These are phyloP conservation scores for Botrytis pseudocinerea DNA, from an alignment of 2,329 filamentous ascomycete genomes.

Conservation along the genomic window DNA sequence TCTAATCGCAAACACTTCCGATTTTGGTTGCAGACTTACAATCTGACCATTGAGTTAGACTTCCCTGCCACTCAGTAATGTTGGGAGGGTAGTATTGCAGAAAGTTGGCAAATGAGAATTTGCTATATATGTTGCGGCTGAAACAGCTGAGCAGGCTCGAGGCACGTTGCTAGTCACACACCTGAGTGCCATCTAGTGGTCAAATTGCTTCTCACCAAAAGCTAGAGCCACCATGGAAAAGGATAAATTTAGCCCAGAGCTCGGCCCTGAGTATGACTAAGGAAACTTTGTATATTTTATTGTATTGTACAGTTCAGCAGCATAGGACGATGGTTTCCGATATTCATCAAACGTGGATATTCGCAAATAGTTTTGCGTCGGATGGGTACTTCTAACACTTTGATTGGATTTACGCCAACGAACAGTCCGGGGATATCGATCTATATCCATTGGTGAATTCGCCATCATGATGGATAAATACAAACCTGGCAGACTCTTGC, in stretches of 20 bases:
- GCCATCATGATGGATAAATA: neutral
- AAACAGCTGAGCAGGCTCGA: no score
- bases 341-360: neutral
- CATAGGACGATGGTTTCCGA: neutral
- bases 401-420: no score
- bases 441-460: neutral
- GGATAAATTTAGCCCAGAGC: neutral
- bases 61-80: neutral
- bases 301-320: no score
- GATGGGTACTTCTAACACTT: no score
- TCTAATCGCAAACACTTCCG: neutral
- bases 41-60: neutral
- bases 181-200: neutral
- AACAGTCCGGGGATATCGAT: neutral
- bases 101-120: neutral
- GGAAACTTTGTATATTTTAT: no score
- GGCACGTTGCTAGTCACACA: neutral
- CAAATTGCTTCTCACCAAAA: accelerated
- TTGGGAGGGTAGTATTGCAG: neutral
- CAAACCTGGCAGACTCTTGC: neutral
- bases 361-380: no score
- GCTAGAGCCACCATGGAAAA: neutral
- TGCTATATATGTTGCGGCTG: neutral
- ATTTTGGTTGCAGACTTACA: neutral
- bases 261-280: no score